phyloP scores from a whole-genome alignment of 75 land plant genomes.

The Picea glauca region DNA sequence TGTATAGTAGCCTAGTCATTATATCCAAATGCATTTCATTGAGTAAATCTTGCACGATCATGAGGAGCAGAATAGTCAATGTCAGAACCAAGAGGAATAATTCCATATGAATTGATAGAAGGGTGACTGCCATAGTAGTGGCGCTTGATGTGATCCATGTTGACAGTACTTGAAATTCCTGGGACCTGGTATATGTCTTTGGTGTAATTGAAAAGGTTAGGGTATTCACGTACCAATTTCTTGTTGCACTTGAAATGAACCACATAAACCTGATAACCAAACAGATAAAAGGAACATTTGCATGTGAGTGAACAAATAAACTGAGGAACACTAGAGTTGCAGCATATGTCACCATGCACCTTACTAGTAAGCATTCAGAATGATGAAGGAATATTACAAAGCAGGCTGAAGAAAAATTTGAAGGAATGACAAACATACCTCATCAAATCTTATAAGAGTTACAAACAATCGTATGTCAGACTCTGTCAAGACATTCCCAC shows the following conservation, averaged over 20 bases:
- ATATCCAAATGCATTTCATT: background rate
- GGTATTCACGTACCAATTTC: slow-evolving; percentile 70
- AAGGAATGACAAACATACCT: slow-evolving; percentile 27
- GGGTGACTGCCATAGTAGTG: slow-evolving; percentile 93
- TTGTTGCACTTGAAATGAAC: slow-evolving; percentile 96
- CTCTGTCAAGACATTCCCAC: slow-evolving; percentile 73
- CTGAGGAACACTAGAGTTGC: background rate
- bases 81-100: slow-evolving; percentile 56
- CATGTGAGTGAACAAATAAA: background rate
- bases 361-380: background rate
- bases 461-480: slow-evolving; percentile 87
- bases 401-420: background rate
- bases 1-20: too few species aligned
- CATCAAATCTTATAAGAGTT: slow-evolving; percentile 85
- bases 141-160: slow-evolving; percentile 75
- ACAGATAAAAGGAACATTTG: background rate
- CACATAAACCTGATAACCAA: slow-evolving; percentile 54
- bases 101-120: slow-evolving; percentile 66
- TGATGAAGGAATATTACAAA: background rate
- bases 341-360: background rate
- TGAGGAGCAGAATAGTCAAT: slow-evolving; percentile 74
- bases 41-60: slow-evolving; percentile 61
- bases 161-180: slow-evolving; percentile 66
- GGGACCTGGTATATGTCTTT: slow-evolving; percentile 73
- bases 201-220: slow-evolving; percentile 84